Evolutionary conservation across 2,329 filamentous ascomycete genomes (phyloP), one percentile per base, ranked within the genome.

Genomic region (Tolypocladium tropicale): DNA sequence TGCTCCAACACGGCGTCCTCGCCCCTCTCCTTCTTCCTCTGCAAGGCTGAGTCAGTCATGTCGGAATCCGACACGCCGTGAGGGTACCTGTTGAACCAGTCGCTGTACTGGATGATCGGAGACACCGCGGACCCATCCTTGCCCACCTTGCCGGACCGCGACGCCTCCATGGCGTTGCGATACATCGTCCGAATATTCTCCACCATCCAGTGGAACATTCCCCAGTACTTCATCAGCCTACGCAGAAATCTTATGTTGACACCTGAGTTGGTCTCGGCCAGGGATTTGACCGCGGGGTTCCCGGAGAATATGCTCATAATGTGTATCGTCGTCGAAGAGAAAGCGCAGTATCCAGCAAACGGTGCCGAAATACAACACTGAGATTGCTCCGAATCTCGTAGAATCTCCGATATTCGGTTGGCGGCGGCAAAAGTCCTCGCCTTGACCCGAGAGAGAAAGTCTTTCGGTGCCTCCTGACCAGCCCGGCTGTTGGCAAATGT

Each of bases 171-270:
- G 63, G 91, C 93, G 52, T 85, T 83, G 53, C 88, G 84, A 68
- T 96, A 99, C 59, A 95, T 84, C 55, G 93, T 88, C 58, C 94
- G 91, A 37, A 96, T 79, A 65, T 93, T 94, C 68, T 97, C 92
- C 1, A 90, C 87, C 81, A 97, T 92, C 74, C 91, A 96, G 68
- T 96, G 90, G 67, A 97, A 96, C 88, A 96, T 95, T 58, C 93
- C 94, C 94, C 94, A 99, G 65, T 94, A 92, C 58, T 89, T 89
- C 76, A 96, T 96, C 89, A 97, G 95, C 71, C 90, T 94, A 55
- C 88, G 87, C 49, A 99, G 74, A 64, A 94, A 97, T 65, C 88
- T 89, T 64, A 97, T 88, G 61, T 96, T 97, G 61, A 86, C 89
- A 1, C 88, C 85, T 18, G 96, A 76, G 65, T 96, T 92, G 61